These are phyloP conservation scores for Lavandula angustifolia DNA, from an alignment of 257 asterid species.

Conservation along the genomic window DNA sequence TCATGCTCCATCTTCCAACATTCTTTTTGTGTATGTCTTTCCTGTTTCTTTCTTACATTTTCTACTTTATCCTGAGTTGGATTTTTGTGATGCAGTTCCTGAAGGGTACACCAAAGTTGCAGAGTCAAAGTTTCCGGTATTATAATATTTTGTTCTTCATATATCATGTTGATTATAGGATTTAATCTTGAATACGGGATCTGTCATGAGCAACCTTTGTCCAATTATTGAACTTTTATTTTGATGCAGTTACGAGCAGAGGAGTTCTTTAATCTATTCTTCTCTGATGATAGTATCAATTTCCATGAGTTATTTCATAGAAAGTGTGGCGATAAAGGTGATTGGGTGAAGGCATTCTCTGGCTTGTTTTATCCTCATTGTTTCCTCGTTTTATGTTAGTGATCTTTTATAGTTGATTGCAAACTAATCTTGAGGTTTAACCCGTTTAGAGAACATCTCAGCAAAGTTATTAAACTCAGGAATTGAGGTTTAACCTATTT, in stretches of 20 bases:
- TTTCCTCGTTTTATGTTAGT: constrained; percentile 5
- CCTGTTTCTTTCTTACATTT: neutral
- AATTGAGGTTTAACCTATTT: neutral
- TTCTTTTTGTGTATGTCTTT: neutral
- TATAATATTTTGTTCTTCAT: constrained; percentile 22
- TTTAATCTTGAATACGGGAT: constrained; percentile 21
- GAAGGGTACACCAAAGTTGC: constrained; percentile 75
- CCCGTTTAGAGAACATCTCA: neutral
- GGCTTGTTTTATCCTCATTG: constrained; percentile 25
- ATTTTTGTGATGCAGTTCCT: constrained; percentile 64
- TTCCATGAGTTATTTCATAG: constrained; percentile 74
- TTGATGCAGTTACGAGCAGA: constrained; percentile 64
- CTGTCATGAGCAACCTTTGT: constrained; percentile 21
- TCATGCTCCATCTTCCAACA: constrained; percentile 21
- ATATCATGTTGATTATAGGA: constrained; percentile 7
- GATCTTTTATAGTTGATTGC: constrained; percentile 5
- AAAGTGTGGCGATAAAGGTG: constrained; percentile 98
- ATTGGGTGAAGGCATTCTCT: constrained; percentile 35
- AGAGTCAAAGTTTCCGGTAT: constrained; percentile 83
- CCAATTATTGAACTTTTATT: constrained; percentile 22
- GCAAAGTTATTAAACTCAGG: neutral
- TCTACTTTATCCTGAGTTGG: constrained; percentile 24
- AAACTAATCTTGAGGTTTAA: neutral
- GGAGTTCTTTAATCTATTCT: constrained; percentile 74
- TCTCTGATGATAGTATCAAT: constrained; percentile 62